Percentiles rank a stretch among this genome's conserved stretches.
Evolutionary conservation across 2,329 filamentous ascomycete species (phyloP).

Genomic region (Fusarium domesticum): DNA sequence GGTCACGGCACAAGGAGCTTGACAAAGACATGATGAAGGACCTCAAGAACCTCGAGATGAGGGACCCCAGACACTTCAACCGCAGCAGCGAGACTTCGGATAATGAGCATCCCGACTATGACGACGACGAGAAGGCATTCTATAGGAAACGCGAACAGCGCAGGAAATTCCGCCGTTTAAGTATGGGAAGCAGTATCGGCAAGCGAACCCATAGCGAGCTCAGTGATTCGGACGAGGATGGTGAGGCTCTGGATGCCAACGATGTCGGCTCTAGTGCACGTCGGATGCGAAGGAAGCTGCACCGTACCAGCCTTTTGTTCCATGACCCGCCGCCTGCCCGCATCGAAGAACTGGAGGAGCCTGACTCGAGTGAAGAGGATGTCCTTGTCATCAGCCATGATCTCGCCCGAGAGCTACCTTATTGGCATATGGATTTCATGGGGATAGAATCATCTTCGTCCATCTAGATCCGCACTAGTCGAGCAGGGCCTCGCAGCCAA

Average conservation of each 20-base stretch:
- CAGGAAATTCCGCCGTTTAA: constrained; percentile 45
- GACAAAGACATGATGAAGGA: constrained; percentile 45
- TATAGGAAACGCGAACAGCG: constrained; percentile 42
- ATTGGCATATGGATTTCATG: constrained; percentile 50
- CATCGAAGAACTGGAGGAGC: constrained; percentile 55
- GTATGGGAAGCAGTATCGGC: constrained; percentile 52
- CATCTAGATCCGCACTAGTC: not conserved
- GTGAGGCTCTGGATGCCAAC: constrained; percentile 40
- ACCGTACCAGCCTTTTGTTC: constrained; percentile 48
- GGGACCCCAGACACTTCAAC: constrained; percentile 44
- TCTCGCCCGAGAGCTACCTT: constrained; percentile 50
- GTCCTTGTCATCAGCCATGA: constrained; percentile 36
- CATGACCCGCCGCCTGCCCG: constrained; percentile 48
- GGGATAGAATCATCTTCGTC: constrained; percentile 40
- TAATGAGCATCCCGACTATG: constrained; percentile 36
- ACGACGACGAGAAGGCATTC: constrained; percentile 41
- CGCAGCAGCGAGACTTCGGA: constrained; percentile 41
- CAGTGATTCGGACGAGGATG: constrained; percentile 48
- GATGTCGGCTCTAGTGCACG: constrained; percentile 47
- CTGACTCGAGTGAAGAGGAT: constrained; percentile 47
- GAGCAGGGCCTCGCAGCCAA: not conserved
- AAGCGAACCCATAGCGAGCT: constrained; percentile 55
- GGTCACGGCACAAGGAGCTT: constrained; percentile 38
- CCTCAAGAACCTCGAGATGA: constrained; percentile 43
- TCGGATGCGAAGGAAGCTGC: constrained; percentile 45